Base-by-base conservation (phyloP, 495 filamentous ascomycete species). In the Penicillium pancosmium region DNA sequence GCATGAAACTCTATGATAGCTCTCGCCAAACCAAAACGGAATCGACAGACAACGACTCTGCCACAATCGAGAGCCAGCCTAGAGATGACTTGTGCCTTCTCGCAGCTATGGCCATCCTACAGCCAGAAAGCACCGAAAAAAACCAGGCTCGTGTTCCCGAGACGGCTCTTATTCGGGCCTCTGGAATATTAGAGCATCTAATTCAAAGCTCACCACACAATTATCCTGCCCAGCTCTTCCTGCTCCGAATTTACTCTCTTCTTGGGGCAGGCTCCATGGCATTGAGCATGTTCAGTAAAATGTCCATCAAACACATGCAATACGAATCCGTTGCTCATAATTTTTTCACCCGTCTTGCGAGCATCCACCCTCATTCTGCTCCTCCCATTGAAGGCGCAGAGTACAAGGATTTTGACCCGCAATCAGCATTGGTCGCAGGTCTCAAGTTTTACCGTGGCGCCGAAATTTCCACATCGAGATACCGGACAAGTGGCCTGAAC, bases 261-360 rank as follows among this genome's bases (percentile, higher is more conserved):
- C 55, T 87, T 12, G 85, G 85, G 8, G 79, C 79, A 44, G 77
- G 77, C 15, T 82, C 81, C 5, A 73, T 81, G 11, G 84, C 85
- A 4, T 60, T 86, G 61, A 76, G 71, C 34, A 74, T 73, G 6
- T 86, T 86, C 58, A 74, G 75, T 54, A 80, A 76, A 41, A 72
- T 87, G 16, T 82, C 82, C 18, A 78, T 87, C 52, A 87, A 87
- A 59, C 83, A 87, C 44, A 67, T 86, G 27, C 85, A 87, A 62
- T 80, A 79, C 58, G 83, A 86, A 60, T 82, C 80, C 19, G 69
- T 87, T 48, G 76, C 82, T 13, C 84, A 87, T 61, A 80, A 80
- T 31, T 68, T 86, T 12, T 81, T 80, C 62, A 84, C 84, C 0
- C 79, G 83, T 15, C 72, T 87, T 41, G 80, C 82, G n/a, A 81